These are phyloP conservation scores for Syncephalastrum monosporum DNA, from an alignment of 371 early-diverging fungal species.

Conservation along the genomic window DNA sequence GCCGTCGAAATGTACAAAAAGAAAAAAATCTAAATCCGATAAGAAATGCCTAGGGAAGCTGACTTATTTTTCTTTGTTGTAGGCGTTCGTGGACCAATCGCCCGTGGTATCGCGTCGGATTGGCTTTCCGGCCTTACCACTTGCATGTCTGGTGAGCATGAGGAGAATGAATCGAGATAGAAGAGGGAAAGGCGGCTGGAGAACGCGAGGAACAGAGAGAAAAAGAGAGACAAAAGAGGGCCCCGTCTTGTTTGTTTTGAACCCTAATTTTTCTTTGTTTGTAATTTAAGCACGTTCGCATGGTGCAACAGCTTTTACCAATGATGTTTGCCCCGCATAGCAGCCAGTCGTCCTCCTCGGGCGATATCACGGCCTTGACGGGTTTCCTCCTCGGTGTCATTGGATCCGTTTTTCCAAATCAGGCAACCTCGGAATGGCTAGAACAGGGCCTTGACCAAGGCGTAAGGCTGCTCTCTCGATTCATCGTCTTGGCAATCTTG, in stretches of 20 bases:
- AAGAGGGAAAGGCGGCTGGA: too few relatives aligned
- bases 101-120: slow-evolving; percentile 87
- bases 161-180: background rate
- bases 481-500: slow-evolving; percentile 17
- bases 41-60: background rate
- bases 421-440: slow-evolving; percentile 25
- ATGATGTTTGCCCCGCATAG: slow-evolving; percentile 42
- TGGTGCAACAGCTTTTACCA: slow-evolving; percentile 68
- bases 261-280: background rate
- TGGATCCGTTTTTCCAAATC: too few relatives aligned
- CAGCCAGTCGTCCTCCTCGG: too few relatives aligned
- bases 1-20: slow-evolving; percentile 27
- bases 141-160: slow-evolving; percentile 79
- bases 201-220: too few relatives aligned
- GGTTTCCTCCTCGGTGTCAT: too few relatives aligned
- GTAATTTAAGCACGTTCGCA: slow-evolving; percentile 50
- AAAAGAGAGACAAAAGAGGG: too few relatives aligned
- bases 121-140: slow-evolving; percentile 88
- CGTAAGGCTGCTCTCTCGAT: slow-evolving; percentile 25
- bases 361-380: too few relatives aligned
- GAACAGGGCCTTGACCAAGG: slow-evolving; percentile 34
- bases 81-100: slow-evolving; percentile 77
- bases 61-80: background rate
- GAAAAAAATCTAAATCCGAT: slow-evolving; percentile 16
- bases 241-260: background rate